These are phyloP conservation scores for Brassica cretica DNA, from an alignment of 345 rosid species.

Conservation along the genomic window DNA sequence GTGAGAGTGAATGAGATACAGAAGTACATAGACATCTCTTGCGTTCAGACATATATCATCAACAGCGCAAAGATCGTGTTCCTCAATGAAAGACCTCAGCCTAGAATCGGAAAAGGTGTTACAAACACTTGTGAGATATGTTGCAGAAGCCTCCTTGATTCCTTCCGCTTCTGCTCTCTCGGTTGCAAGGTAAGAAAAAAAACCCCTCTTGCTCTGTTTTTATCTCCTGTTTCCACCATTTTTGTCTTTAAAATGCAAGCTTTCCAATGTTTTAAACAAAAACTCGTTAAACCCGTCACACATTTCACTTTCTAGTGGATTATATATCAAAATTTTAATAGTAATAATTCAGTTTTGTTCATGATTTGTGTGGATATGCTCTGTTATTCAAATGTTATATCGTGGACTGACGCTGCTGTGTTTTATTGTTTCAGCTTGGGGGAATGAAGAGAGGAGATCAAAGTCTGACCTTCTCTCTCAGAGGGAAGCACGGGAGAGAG, in stretches of 20 bases:
- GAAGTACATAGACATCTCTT: slow-evolving; percentile 74
- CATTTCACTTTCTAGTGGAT: slow-evolving; percentile 2
- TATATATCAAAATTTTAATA: background rate
- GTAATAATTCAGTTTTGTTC: background rate
- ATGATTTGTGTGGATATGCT: slow-evolving; percentile 17
- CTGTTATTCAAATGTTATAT: slow-evolving; percentile 8
- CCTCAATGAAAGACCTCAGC: slow-evolving; percentile 86
- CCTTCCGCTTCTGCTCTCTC: slow-evolving; percentile 91
- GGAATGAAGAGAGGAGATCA: slow-evolving; percentile 73
- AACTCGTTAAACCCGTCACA: background rate
- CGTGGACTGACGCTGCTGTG: slow-evolving; percentile 2
- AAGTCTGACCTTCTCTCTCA: slow-evolving; percentile 61
- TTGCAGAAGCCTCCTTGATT: slow-evolving; percentile 83
- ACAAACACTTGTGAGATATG: slow-evolving; percentile 92
- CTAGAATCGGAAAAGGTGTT: slow-evolving; percentile 92
- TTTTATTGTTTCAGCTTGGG: slow-evolving; percentile 54
- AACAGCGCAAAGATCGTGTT: slow-evolving; percentile 93
- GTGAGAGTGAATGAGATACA: slow-evolving; percentile 91
- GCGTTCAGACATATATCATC: slow-evolving; percentile 88
- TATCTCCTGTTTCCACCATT: background rate
- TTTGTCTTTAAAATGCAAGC: background rate
- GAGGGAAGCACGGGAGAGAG: slow-evolving; percentile 53
- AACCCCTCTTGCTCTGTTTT: background rate
- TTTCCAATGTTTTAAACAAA: background rate
- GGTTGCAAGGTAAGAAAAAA: slow-evolving; percentile 59